These are phyloP conservation scores for Tolypocladium nubicola DNA, from an alignment of 2,329 filamentous ascomycete species.

Conservation along the genomic window DNA sequence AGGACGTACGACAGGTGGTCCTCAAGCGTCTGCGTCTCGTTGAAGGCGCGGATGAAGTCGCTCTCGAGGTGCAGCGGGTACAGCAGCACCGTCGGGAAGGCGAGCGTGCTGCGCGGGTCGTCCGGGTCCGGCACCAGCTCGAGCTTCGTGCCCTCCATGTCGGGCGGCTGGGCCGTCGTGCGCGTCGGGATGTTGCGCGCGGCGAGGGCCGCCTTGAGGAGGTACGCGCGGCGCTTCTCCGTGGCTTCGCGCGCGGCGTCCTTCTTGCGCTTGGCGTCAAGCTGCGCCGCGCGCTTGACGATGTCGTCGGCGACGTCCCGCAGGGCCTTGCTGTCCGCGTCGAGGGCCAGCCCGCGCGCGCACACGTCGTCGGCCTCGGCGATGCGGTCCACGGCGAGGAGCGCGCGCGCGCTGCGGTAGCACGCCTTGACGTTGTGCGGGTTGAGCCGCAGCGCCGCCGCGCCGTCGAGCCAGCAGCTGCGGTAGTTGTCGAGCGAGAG, in stretches of 20 bases:
- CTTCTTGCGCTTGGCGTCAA: slow-evolving; percentile 43
- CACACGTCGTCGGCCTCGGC: slow-evolving; percentile 74
- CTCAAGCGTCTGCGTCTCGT: slow-evolving; percentile 62
- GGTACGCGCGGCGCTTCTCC: slow-evolving; percentile 43
- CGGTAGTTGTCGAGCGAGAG: slow-evolving; percentile 83
- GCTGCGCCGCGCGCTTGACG: slow-evolving; percentile 39
- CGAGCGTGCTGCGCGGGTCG: slow-evolving; percentile 60
- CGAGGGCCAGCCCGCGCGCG: slow-evolving; percentile 60
- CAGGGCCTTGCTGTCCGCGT: slow-evolving; percentile 58
- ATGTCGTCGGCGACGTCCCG: slow-evolving; percentile 53
- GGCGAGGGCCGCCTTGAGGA: slow-evolving; percentile 55
- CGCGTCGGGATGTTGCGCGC: slow-evolving; percentile 62
- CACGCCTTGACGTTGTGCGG: slow-evolving; percentile 77
- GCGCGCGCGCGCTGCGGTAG: slow-evolving; percentile 72
- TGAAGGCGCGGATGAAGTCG: slow-evolving; percentile 84
- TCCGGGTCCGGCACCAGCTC: slow-evolving; percentile 60
- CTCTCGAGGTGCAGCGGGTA: slow-evolving; percentile 76
- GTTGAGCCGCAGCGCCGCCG: slow-evolving; percentile 68
- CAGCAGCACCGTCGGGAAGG: slow-evolving; percentile 71
- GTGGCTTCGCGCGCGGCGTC: slow-evolving; percentile 46
- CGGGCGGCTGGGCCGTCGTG: slow-evolving; percentile 60
- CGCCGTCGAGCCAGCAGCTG: slow-evolving; percentile 76
- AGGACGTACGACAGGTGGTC: slow-evolving; percentile 81
- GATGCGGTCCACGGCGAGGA: slow-evolving; percentile 69
- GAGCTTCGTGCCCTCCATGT: slow-evolving; percentile 76